Percentiles rank a stretch among this genome's conserved stretches.
phyloP scores from a whole-genome alignment of 2,329 filamentous ascomycete species.

The Claviceps quebecensis region DNA sequence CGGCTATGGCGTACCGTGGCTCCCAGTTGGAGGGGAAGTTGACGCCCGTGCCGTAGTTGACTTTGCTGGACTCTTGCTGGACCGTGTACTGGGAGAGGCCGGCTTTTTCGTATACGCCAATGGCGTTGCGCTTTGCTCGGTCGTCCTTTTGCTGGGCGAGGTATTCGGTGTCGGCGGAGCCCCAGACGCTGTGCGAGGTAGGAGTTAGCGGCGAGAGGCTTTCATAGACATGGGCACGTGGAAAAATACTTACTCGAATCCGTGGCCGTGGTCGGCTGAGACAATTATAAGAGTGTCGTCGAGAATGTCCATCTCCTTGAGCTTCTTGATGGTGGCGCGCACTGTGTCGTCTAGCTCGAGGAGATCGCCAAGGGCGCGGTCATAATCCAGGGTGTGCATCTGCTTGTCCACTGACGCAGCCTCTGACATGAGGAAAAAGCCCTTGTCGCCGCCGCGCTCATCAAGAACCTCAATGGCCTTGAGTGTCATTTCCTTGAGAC shows the following conservation, averaged over 20 bases:
- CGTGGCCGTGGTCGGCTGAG: conserved; percentile 80
- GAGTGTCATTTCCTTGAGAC: conserved; percentile 78
- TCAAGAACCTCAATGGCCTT: conserved; percentile 75
- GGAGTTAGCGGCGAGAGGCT: conserved; percentile 1
- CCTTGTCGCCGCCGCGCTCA: conserved; percentile 49
- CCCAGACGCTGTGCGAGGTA: conserved; percentile 45
- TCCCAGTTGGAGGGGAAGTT: conserved; percentile 79
- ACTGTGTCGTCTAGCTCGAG: conserved; percentile 78
- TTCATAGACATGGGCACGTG: not conserved
- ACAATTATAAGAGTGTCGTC: conserved; percentile 69
- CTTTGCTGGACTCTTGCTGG: conserved; percentile 32
- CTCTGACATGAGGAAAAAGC: conserved; percentile 81
- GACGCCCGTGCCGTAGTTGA: conserved; percentile 57
- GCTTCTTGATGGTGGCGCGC: conserved; percentile 57
- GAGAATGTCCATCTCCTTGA: conserved; percentile 49
- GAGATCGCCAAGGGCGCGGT: conserved; percentile 71
- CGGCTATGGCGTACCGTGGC: conserved; percentile 66
- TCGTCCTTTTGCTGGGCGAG: conserved; percentile 49
- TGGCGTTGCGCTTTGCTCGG: conserved; percentile 59
- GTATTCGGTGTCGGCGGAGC: conserved; percentile 68
- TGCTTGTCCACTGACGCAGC: conserved; percentile 79
- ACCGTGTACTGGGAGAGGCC: conserved; percentile 62
- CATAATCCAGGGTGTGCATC: conserved; percentile 78
- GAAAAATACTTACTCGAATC: conserved; percentile 46
- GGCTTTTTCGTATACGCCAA: conserved; percentile 60